These are phyloP conservation scores for Xylogone sp. DNA, from an alignment of 2,329 filamentous ascomycete species.

Conservation along the genomic window DNA sequence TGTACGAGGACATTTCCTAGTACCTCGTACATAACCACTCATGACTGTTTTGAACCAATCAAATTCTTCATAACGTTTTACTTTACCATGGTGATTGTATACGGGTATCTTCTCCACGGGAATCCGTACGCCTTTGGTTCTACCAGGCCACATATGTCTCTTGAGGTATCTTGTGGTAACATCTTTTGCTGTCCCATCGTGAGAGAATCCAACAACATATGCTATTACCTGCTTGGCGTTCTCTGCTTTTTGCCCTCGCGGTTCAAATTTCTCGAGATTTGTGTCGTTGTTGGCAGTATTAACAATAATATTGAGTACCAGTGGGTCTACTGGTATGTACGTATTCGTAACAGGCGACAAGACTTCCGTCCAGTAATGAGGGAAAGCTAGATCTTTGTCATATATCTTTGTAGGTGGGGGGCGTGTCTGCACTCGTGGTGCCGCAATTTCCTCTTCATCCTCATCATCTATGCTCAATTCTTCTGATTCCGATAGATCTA, in stretches of 20 bases:
- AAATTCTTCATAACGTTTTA: slow-evolving; percentile 70
- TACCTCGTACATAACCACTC: slow-evolving; percentile 61
- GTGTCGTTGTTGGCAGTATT: slow-evolving; percentile 62
- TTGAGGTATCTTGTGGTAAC: slow-evolving; percentile 90
- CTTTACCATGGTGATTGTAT: slow-evolving; percentile 71
- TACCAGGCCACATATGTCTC: slow-evolving; percentile 76
- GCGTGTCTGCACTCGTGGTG: slow-evolving; percentile 28
- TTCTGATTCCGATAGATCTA: slow-evolving; percentile 44
- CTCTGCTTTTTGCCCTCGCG: slow-evolving; percentile 77
- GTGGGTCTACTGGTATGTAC: slow-evolving; percentile 74
- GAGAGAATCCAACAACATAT: slow-evolving; percentile 79
- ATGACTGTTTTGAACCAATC: slow-evolving; percentile 89
- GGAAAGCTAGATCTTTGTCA: slow-evolving; percentile 75
- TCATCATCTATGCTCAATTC: slow-evolving; percentile 50
- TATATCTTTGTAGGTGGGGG: slow-evolving; percentile 43
- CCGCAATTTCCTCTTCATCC: slow-evolving; percentile 56
- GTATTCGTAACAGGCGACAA: slow-evolving; percentile 77
- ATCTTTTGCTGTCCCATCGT: slow-evolving; percentile 88
- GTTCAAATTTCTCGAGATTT: slow-evolving; percentile 71
- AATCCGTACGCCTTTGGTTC: slow-evolving; percentile 82
- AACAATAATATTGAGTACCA: slow-evolving; percentile 57
- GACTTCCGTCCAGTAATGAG: slow-evolving; percentile 91
- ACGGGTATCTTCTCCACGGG: slow-evolving; percentile 76
- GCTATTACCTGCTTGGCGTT: slow-evolving; percentile 85
- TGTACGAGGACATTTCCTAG: slow-evolving; percentile 51